Percentiles rank a stretch among this genome's conserved stretches.
Evolutionary conservation across 176 grass and related monocot genomes (phyloP).

Genomic region (Phoenix roebelenii): DNA sequence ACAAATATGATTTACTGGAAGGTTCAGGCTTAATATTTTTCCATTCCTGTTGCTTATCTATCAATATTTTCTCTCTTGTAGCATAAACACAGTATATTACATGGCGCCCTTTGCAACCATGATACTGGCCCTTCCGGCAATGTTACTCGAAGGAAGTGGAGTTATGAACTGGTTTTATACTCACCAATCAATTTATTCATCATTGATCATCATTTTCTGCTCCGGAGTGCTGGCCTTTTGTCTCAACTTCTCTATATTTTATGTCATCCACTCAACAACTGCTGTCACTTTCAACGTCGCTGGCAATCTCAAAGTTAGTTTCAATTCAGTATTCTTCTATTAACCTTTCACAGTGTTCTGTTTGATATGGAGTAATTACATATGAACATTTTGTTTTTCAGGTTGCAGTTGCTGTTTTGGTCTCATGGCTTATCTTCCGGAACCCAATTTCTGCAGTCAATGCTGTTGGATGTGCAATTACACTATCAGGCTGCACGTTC

Average conservation of each 20-base stretch:
- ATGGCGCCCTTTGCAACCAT: constrained; percentile 97
- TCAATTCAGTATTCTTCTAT: no score
- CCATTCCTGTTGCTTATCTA: no score
- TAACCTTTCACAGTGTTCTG: no score
- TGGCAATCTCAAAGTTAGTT: constrained; percentile 85
- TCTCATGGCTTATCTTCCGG: constrained; percentile 83
- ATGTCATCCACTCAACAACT: constrained; percentile 94
- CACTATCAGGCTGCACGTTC: constrained; percentile 80
- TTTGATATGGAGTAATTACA: no score
- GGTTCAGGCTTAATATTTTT: no score
- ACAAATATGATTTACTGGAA: no score
- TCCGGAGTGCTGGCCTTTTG: constrained; percentile 88
- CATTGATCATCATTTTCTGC: constrained; percentile 58
- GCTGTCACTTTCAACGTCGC: constrained; percentile 98
- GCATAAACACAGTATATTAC: constrained; percentile 99
- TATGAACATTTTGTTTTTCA: constrained; percentile 6
- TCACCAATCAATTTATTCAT: constrained; percentile 43
- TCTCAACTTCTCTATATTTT: constrained; percentile 98
- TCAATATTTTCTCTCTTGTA: constrained; percentile 22
- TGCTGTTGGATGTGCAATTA: constrained; percentile 71
- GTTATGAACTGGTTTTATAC: constrained; percentile 85
- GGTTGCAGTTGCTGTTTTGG: constrained; percentile 86
- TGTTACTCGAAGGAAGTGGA: constrained; percentile 71
- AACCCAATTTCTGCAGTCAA: constrained; percentile 91
- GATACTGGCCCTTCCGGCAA: constrained; percentile 80